Evolutionary conservation across 176 grass and related monocot species (phyloP).

Genomic region (Stipa capillata): DNA sequence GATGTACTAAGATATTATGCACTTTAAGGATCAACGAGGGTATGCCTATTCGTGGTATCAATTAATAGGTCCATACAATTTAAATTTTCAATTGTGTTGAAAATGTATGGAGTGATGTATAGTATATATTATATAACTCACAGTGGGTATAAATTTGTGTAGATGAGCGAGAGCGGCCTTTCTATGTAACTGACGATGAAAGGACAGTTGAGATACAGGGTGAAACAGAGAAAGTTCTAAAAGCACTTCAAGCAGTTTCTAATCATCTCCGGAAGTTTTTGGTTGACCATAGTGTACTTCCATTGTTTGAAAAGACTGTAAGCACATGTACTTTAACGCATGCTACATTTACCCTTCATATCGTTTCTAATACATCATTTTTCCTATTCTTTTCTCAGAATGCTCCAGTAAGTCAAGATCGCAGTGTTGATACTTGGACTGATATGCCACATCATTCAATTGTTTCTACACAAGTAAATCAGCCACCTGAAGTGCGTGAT

Average conservation of each 20-base stretch:
- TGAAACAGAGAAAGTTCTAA: constrained; percentile 79
- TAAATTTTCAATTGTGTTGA: neutral
- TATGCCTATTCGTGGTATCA: neutral
- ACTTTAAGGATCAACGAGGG: neutral
- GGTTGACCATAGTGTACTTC: constrained; percentile 94
- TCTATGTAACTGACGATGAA: constrained; percentile 78
- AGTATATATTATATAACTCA: constrained; percentile 10
- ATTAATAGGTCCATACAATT: neutral
- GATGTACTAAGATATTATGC: neutral
- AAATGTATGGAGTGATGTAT: neutral
- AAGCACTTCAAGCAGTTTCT: constrained; percentile 75
- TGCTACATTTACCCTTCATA: neutral
- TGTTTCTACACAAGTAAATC: constrained; percentile 38
- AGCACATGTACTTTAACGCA: constrained; percentile 23
- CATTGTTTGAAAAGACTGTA: constrained; percentile 94
- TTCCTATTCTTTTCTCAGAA: constrained; percentile 31
- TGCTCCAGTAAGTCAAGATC: constrained; percentile 41
- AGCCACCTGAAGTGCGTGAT: constrained; percentile 44
- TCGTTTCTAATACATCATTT: neutral
- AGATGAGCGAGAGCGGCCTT: constrained; percentile 63
- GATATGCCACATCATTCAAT: constrained; percentile 45
- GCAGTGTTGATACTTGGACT: constrained; percentile 32
- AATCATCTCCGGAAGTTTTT: constrained; percentile 94
- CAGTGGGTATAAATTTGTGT: constrained; percentile 26
- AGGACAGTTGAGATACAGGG: constrained; percentile 98